phyloP scores from a whole-genome alignment of 164 flowering plant genomes.

The Vitis labrusca region DNA sequence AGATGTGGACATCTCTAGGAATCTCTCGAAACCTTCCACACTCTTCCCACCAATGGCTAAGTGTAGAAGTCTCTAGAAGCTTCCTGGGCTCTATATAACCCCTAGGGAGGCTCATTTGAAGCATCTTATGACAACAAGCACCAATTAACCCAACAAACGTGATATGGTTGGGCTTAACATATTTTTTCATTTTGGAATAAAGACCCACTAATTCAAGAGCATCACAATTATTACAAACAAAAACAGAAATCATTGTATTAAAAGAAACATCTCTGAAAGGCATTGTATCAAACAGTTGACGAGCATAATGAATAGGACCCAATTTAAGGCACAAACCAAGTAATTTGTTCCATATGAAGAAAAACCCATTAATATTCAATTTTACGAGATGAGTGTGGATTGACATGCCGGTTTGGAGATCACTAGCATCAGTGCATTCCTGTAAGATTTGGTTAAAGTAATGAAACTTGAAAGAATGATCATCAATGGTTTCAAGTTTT shows the following conservation, averaged over 20 bases:
- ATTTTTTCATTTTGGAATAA: slow-evolving; percentile 17
- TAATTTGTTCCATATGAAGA: slow-evolving; percentile 33
- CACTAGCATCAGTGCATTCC: background rate
- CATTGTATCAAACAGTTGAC: slow-evolving; percentile 22
- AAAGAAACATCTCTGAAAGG: slow-evolving; percentile 13
- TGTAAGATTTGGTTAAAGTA: slow-evolving; percentile 8
- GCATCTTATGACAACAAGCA: no score
- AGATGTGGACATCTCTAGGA: no score
- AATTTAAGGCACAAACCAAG: slow-evolving; percentile 18
- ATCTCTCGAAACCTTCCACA: no score
- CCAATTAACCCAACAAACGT: slow-evolving; percentile 3
- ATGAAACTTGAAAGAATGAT: background rate
- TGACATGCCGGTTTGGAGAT: slow-evolving; percentile 2
- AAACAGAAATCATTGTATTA: background rate
- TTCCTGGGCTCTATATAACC: no score
- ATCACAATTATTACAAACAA: background rate
- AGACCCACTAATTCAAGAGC: background rate
- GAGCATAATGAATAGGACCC: background rate
- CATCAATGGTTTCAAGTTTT: background rate
- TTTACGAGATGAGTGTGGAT: slow-evolving; percentile 21
- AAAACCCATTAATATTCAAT: background rate
- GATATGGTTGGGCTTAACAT: slow-evolving; percentile 22
- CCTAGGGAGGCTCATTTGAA: no score
- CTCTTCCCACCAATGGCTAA: no score
- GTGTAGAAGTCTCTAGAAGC: no score